Base-by-base conservation (phyloP, 805 yeast genomes). In the Nematodospora valgi region DNA sequence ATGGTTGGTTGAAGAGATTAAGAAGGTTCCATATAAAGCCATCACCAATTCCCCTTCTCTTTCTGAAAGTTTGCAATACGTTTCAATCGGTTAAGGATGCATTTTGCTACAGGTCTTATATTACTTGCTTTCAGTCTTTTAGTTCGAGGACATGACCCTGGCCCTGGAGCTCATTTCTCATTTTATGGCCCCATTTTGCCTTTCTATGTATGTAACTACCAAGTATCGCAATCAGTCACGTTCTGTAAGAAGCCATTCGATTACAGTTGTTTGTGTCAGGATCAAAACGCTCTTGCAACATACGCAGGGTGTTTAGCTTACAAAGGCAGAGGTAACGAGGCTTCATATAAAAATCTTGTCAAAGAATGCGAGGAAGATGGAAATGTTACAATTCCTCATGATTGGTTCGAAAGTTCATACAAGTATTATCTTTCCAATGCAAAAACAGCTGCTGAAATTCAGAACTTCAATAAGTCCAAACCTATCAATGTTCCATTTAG, bases 251-350 rank as follows among this genome's bases (percentile, higher is more conserved):
- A 26, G 5, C 17, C 32, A n/a, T 13, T 18, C 19, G 27, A 32
- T 15, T 9, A n/a, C 4, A 18, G 27, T 5, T 62, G 66, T 35
- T 23, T 39, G 18, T 62, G 68, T 41, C 33, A 27, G 5, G 51
- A 57, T 30, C 32, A 46, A 15, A 41, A 52, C 21, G 56, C 55
- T 5, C 41, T 56, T 38, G 63, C 67, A 14, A 49, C 64, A 3
- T 38, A 58, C 33, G 49, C 56, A 18, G 62, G 59, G 12, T 64
- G 69, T 35, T 43, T 48, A 17, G 34, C 38, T 16, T 24, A 34
- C 26, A 37, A 29, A 10, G n/a, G 23, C 22, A 39, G 33, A 14
- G 14, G 10, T 11, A 34, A 25, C 12, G 12, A 19, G 5, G 6
- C 24, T 18, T 4, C 10, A 11, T 18, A n/a, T 9, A 15, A 23